A percentile compares a stretch with the other conserved stretches of the same genome.
phyloP scores from a whole-genome alignment of 345 rosid species.

The Carallia brachiata region DNA sequence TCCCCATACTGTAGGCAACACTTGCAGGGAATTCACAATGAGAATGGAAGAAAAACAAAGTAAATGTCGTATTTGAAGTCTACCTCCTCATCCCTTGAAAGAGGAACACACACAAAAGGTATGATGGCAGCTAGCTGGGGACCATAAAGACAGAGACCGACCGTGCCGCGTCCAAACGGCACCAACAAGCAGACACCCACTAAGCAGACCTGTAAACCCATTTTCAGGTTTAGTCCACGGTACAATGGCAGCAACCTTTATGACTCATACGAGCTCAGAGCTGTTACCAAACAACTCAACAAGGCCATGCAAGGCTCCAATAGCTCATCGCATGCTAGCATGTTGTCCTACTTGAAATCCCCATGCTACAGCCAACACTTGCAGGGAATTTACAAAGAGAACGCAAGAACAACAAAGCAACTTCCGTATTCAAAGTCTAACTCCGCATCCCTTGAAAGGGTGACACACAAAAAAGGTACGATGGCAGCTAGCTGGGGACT shows the following conservation, averaged over 20 bases:
- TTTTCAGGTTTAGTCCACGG: conserved; percentile 21
- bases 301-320: conserved; percentile 32
- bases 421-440: conserved; percentile 5
- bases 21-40: conserved; percentile 22
- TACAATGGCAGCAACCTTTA: conserved; percentile 36
- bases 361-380: conserved; percentile 15
- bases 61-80: conserved; percentile 5
- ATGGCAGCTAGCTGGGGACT: conserved; percentile 22
- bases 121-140: neutral
- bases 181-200: neutral
- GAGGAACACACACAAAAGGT: conserved; percentile 1
- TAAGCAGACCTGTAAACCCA: neutral
- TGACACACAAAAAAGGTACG: neutral
- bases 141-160: neutral
- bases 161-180: neutral
- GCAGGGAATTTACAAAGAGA: conserved; percentile 21
- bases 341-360: conserved; percentile 15
- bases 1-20: conserved; percentile 27
- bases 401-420: conserved; percentile 15
- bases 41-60: conserved; percentile 17
- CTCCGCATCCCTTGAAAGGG: neutral
- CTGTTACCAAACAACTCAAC: conserved; percentile 40
- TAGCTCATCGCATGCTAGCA: conserved; percentile 20
- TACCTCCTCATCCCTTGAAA: neutral
- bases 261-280: conserved; percentile 41